Conservation (phyloP, 192 early-diverging fungal genomes). For the Linderina pennispora region DNA sequence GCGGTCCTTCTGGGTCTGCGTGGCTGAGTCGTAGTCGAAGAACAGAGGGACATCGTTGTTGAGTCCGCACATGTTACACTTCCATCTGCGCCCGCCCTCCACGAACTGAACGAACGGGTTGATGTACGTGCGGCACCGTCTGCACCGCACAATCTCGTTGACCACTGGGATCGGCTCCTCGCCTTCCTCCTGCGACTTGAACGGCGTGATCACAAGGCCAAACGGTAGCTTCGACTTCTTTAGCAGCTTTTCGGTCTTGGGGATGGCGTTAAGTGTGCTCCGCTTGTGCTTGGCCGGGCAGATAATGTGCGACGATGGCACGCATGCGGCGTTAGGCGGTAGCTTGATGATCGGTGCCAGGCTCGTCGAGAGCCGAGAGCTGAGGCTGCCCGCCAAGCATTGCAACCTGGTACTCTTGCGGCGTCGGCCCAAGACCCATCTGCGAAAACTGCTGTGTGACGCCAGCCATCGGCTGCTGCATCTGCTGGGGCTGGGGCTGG, state of each 20-base stretch:
- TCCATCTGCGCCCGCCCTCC: constrained; percentile 94
- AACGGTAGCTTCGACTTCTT: constrained; percentile 88
- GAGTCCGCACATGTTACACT: constrained; percentile 91
- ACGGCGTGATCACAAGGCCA: constrained; percentile 88
- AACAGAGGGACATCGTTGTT: constrained; percentile 81
- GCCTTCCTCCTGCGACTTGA: constrained; percentile 24
- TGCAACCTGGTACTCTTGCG: constrained; percentile 23
- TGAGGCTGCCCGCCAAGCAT: constrained; percentile 36
- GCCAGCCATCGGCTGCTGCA: constrained; percentile 11
- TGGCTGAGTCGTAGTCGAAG: constrained; percentile 74
- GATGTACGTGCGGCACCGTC: constrained; percentile 92
- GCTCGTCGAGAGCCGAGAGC: constrained; percentile 30
- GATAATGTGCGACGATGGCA: constrained; percentile 49
- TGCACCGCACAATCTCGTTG: constrained; percentile 91
- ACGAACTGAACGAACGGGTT: constrained; percentile 95
- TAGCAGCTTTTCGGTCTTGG: constrained; percentile 72
- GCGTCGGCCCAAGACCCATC: constrained; percentile 27
- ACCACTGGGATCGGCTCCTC: constrained; percentile 79
- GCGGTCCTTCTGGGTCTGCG: constrained; percentile 73
- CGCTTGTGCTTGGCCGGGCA: constrained; percentile 78
- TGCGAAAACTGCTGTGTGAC: constrained; percentile 37
- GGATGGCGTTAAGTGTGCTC: constrained; percentile 85
- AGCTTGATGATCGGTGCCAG: constrained; percentile 33
- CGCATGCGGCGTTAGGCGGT: constrained; percentile 32
- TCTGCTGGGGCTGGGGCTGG: constrained; percentile 3